Evolutionary conservation across 352 stramenopile genomes (phyloP).

Genomic region (Phytopythium ostracodes): DNA sequence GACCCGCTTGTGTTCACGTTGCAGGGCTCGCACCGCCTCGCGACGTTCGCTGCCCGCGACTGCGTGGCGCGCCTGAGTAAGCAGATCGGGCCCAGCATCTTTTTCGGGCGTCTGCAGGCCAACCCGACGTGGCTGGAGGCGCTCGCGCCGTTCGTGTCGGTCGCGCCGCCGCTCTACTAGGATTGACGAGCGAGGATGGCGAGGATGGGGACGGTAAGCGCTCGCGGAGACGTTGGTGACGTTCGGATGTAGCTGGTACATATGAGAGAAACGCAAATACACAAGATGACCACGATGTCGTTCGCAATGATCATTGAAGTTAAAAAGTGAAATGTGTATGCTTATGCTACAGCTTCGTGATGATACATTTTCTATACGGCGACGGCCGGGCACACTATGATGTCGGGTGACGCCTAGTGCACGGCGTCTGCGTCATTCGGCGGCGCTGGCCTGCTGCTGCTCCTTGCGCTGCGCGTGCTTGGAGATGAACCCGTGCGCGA

Average conservation of each 20-base stretch:
- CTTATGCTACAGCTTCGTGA: not conserved
- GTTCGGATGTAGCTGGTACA: not conserved
- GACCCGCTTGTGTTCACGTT: constrained; percentile 79
- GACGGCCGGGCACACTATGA: not conserved
- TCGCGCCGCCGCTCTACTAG: constrained; percentile 24
- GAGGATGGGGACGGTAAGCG: too few relatives aligned
- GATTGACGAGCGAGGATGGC: not conserved
- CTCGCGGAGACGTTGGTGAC: not conserved
- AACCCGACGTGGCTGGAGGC: constrained; percentile 56
- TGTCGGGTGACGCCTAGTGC: not conserved
- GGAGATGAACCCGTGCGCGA: constrained; percentile 61
- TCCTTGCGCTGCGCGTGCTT: constrained; percentile 13
- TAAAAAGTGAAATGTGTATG: too few relatives aligned
- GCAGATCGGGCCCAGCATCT: constrained; percentile 82
- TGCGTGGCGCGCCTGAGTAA: constrained; percentile 72
- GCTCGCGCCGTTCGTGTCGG: constrained; percentile 41
- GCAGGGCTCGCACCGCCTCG: constrained; percentile 62
- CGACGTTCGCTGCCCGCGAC: constrained; percentile 66
- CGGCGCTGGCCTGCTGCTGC: not conserved
- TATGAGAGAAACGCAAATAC: not conserved
- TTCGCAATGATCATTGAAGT: too few relatives aligned
- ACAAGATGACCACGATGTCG: too few relatives aligned
- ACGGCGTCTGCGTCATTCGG: not conserved
- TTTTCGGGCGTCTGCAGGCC: constrained; percentile 68
- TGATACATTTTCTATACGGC: too few relatives aligned